Base-by-base conservation (phyloP, 768 basidiomycete species). In the Boletus sp. region DNA sequence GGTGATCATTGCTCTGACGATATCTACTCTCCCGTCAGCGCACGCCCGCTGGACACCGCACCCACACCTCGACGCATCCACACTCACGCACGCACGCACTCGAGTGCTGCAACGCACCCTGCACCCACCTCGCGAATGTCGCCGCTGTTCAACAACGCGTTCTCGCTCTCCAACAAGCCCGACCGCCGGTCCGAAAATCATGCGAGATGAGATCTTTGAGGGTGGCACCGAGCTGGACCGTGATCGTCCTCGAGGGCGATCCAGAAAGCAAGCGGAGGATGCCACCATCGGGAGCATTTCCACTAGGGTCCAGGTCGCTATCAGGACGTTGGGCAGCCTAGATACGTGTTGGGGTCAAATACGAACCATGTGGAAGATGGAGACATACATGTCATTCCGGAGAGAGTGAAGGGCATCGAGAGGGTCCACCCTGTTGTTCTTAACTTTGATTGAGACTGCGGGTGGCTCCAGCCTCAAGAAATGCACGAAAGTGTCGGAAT, bases 111-210 rank as follows among this genome's bases (percentile, higher is more conserved):
- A 17, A 92, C 76, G 63, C 90, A 86, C 28, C 92, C 94, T 2
- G 91, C 92, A 53, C 87, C 86, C 1, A 94, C 88, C 59, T 93
- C 83, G 20, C 80, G 77, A 35, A 91, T 81, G 41, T 90, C 78
- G 37, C 77, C 76, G 57, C 87, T 90, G 9, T 67, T 73, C 40
- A 93, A 76, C 58, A 94, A 70, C 41, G 68, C 74, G 67, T 86
- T 85, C 61, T 92, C 80, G 45, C 83, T 83, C n/a, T 78, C 78
- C n/a, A 90, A 69, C 29, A 94, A 73, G 3, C 72, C 77, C 0
- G 86, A 80, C 92, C 92, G 95, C 37, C 80, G 75, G 3, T 84
- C 81, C 0, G 92, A 65, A 90, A 92, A 73, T 94, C 94, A 64
- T 83, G 78, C 8, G 83, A 77, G 52, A 94, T 80, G 50, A 94